Evolutionary conservation across 176 grass and related monocot species (phyloP).

Genomic region (Oryza officinalis): DNA sequence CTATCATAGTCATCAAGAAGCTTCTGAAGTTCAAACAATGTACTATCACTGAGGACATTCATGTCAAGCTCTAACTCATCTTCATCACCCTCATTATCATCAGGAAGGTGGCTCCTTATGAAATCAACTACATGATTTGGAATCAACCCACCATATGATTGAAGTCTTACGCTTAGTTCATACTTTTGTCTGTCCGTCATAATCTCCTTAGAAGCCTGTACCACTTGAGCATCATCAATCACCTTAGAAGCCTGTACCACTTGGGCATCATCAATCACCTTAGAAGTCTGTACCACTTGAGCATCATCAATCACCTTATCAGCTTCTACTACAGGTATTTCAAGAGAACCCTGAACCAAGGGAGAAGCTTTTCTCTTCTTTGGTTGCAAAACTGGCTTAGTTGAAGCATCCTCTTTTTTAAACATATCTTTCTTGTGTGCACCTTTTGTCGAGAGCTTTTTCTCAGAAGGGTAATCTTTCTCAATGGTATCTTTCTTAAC

Average conservation of each 20-base stretch:
- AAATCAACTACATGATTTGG: slow-evolving; percentile 76
- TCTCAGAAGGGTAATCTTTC: slow-evolving; percentile 42
- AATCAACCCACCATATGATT: slow-evolving; percentile 64
- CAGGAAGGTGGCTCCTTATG: slow-evolving; percentile 59
- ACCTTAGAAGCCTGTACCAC: slow-evolving; percentile 28
- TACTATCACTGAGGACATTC: slow-evolving; percentile 65
- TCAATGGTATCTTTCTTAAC: slow-evolving; percentile 46
- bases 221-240: slow-evolving; percentile 36
- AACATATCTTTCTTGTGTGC: slow-evolving; percentile 48
- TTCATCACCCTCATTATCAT: slow-evolving; percentile 56
- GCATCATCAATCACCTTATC: slow-evolving; percentile 25
- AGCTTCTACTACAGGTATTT: slow-evolving; percentile 29
- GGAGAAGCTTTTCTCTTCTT: slow-evolving; percentile 82
- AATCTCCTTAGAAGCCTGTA: slow-evolving; percentile 37
- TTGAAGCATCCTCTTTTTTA: slow-evolving; percentile 52
- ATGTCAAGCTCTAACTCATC: slow-evolving; percentile 90
- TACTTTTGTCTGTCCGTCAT: slow-evolving; percentile 74
- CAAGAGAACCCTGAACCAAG: slow-evolving; percentile 43
- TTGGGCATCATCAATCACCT: slow-evolving; percentile 31
- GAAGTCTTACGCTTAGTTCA: slow-evolving; percentile 57
- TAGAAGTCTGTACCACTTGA: slow-evolving; percentile 36
- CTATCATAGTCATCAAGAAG: slow-evolving; percentile 79
- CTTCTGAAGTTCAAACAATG: slow-evolving; percentile 72
- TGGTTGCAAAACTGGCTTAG: slow-evolving; percentile 50
- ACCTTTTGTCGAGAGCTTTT: slow-evolving; percentile 50